Percentiles rank a stretch among this genome's conserved stretches.
Conservation (phyloP, 768 basidiomycete genomes). For the Boletus barrowsii region DNA sequence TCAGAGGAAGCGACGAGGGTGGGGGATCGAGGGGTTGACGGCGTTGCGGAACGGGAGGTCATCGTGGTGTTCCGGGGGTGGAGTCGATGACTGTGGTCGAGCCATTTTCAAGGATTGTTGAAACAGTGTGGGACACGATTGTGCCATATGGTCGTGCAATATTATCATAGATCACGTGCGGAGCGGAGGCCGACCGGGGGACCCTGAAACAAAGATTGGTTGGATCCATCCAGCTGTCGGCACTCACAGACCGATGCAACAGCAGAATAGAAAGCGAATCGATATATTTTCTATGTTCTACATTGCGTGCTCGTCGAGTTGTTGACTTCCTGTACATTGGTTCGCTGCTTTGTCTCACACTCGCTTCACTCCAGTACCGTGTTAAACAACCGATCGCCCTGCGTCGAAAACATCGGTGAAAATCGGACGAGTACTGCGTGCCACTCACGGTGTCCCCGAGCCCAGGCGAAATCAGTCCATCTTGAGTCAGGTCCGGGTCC, state of each 20-base stretch:
- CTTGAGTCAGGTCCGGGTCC: constrained; percentile 64
- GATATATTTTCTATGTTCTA: neutral
- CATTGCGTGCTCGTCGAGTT: neutral
- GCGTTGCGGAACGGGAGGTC: neutral
- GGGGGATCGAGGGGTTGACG: constrained; percentile 19
- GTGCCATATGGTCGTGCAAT: constrained; percentile 30
- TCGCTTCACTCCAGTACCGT: constrained; percentile 46
- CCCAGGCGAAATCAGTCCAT: constrained; percentile 86
- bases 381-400: constrained; percentile 88
- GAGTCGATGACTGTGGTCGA: neutral
- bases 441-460: constrained; percentile 81
- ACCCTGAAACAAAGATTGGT: no score
- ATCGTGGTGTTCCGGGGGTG: neutral
- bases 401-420: constrained; percentile 1
- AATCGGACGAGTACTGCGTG: neutral
- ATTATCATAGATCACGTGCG: constrained; percentile 27
- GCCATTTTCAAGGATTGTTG: constrained; percentile 1
- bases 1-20: constrained; percentile 37
- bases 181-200: neutral
- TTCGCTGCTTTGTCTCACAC: no score
- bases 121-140: constrained; percentile 26
- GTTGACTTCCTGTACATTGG: neutral
- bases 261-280: no score
- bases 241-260: no score
- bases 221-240: no score